These are phyloP conservation scores for Lycium ferocissimum DNA, from an alignment of 257 asterid species.

Conservation along the genomic window DNA sequence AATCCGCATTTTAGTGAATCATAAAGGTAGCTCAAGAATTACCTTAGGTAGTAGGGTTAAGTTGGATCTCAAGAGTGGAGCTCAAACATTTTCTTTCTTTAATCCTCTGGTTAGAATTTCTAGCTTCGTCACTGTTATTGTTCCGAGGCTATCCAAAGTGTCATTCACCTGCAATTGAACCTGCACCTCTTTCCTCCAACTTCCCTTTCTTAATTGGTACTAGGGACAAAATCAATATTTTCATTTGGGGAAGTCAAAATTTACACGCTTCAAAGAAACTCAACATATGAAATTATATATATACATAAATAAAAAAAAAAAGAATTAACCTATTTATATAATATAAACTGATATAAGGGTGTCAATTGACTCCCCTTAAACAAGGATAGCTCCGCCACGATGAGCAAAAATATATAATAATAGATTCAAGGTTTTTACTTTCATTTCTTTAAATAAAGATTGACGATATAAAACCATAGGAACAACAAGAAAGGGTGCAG, in stretches of 20 bases:
- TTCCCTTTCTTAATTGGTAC: background rate
- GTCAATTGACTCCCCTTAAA: background rate
- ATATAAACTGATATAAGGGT: background rate
- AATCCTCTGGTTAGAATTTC: background rate
- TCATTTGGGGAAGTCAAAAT: background rate
- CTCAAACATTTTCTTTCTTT: background rate
- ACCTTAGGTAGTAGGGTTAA: background rate
- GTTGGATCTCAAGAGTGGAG: background rate
- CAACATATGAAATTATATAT: background rate
- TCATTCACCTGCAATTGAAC: slow-evolving; percentile 47
- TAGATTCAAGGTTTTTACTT: background rate
- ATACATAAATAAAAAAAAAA: background rate
- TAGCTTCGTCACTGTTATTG: background rate
- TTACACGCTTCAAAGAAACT: background rate
- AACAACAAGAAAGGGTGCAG: background rate
- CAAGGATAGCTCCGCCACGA: background rate
- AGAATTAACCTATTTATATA: background rate
- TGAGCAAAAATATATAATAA: background rate
- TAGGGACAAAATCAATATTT: background rate
- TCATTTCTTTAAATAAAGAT: background rate
- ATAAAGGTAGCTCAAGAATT: background rate
- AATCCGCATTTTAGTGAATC: background rate
- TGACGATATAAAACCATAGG: background rate
- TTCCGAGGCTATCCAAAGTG: slow-evolving; percentile 25
- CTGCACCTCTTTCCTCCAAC: slow-evolving; percentile 40